Base-by-base conservation (phyloP, 495 filamentous ascomycete species). In the Ramalina peruviana region DNA sequence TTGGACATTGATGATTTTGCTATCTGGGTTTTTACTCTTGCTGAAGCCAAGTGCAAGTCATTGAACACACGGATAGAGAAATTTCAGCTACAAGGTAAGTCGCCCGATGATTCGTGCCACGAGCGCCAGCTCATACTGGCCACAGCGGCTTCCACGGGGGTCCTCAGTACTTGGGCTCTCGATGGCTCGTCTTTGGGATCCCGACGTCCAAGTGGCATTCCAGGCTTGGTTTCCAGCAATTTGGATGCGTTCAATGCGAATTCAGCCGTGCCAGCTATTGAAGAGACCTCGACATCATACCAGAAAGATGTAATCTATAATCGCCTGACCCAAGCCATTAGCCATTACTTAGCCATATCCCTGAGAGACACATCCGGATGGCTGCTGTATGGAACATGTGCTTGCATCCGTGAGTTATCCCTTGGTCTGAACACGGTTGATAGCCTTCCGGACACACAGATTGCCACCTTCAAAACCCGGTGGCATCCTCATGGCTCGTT, bases 21-120 rank as follows among this genome's bases (percentile, higher is more conserved):
- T 38, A 6, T 56, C 15, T 56, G 54, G 54, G 39, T 54, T 20
- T 56, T 56, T 40, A 48, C 45, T 38, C 40, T 54, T 36, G 44
- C 46, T 7, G 20, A 54, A 54, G 13, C 27, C 20, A 21, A 26
- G 33, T 9, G 21, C 16, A 41, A 41, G 6, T 19, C 17, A 19
- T n/a, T 41, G 12, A 7, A 3, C 6, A 3, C 40, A 19, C 4
- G 1, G 12, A 12, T 41, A 16, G 40, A 41, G 21, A 10, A 19
- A 9, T 15, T 41, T 10, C 17, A 41, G 16, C 40, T 41, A 11
- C 10, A 41, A 19, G 40, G 40, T 41, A n/a, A 41, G 40, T 41
- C 40, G 40, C 40, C 11, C 3, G 17, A 33, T 7, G 30, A 6
- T 33, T 30, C 12, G 30, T 33, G 9, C 30, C 30, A 33, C 30